Conservation (phyloP, 108 stramenopile species). For the Skeletonema menzelii region DNA sequence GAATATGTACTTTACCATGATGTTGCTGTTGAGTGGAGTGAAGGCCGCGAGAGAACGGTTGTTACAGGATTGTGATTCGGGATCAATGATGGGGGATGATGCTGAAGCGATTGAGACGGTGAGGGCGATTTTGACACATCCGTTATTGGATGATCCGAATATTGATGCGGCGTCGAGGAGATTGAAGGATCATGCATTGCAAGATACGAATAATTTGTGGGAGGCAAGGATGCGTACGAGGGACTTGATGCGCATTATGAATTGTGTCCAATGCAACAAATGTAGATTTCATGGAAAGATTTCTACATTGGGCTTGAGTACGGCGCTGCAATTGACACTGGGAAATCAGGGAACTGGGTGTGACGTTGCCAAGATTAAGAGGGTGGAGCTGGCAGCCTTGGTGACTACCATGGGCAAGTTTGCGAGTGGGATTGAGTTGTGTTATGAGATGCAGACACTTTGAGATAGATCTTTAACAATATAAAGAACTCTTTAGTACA, state of each 20-base stretch:
- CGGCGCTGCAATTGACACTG: slow-evolving; percentile 81
- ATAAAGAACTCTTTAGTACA: too few species aligned
- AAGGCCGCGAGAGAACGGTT: slow-evolving; percentile 71
- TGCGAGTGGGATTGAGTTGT: slow-evolving; percentile 79
- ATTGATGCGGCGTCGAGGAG: slow-evolving; percentile 60
- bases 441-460: slow-evolving; percentile 55
- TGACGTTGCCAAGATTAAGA: slow-evolving; percentile 65
- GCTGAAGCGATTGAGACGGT: slow-evolving; percentile 40
- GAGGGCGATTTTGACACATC: slow-evolving; percentile 48
- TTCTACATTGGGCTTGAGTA: slow-evolving; percentile 86
- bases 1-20: slow-evolving; percentile 94
- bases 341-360: slow-evolving; percentile 67
- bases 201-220: slow-evolving; percentile 65
- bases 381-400: slow-evolving; percentile 87
- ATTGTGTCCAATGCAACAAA: slow-evolving; percentile 98
- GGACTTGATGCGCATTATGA: slow-evolving; percentile 93
- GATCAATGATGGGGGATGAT: slow-evolving; percentile 56
- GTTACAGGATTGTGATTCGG: slow-evolving; percentile 63
- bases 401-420: slow-evolving; percentile 82
- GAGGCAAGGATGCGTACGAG: slow-evolving; percentile 85
- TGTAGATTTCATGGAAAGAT: slow-evolving; percentile 94
- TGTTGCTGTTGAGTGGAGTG: slow-evolving; percentile 89
- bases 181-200: slow-evolving; percentile 63
- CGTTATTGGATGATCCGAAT: slow-evolving; percentile 59
- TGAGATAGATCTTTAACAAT: background rate